phyloP scores from a whole-genome alignment of 352 stramenopile genomes.

The Phytophthora pseudosyringae region DNA sequence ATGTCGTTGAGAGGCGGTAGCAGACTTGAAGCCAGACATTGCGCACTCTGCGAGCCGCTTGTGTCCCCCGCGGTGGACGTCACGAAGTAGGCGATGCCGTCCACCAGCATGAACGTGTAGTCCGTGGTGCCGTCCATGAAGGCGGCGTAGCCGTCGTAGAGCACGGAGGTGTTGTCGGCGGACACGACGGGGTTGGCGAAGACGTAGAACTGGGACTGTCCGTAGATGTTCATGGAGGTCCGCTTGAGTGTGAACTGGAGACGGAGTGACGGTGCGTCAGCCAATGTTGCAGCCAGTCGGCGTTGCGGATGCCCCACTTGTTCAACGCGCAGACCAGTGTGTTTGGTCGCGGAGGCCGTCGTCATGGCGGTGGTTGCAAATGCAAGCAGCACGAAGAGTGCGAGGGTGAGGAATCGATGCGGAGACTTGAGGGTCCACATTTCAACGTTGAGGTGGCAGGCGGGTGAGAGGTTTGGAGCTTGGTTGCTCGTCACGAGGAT shows the following conservation, averaged over 20 bases:
- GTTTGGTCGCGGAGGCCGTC: background rate
- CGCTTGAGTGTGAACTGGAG: constrained; percentile 44
- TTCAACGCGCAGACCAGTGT: constrained; percentile 3
- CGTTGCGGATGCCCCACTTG: background rate
- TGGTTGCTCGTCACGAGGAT: background rate
- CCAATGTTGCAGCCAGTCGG: constrained; percentile 11
- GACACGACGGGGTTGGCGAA: constrained; percentile 42
- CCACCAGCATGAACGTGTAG: constrained; percentile 34
- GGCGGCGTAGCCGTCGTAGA: constrained; percentile 36
- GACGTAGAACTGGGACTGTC: constrained; percentile 39
- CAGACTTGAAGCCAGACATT: constrained; percentile 21
- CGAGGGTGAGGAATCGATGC: constrained; percentile 4
- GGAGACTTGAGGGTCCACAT: constrained; percentile 14
- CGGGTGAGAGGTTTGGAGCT: background rate
- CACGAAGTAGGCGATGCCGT: constrained; percentile 38
- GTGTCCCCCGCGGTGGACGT: constrained; percentile 18
- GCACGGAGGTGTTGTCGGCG: constrained; percentile 24
- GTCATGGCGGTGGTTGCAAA: background rate
- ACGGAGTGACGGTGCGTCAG: constrained; percentile 32
- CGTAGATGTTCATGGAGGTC: constrained; percentile 36
- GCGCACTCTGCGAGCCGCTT: constrained; percentile 7
- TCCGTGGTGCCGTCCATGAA: constrained; percentile 24
- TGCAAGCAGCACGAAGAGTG: constrained; percentile 3
- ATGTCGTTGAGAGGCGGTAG: constrained; percentile 29
- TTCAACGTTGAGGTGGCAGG: background rate